Conservation (phyloP, 805 yeast genomes). For the Candida ascalaphidarum region DNA sequence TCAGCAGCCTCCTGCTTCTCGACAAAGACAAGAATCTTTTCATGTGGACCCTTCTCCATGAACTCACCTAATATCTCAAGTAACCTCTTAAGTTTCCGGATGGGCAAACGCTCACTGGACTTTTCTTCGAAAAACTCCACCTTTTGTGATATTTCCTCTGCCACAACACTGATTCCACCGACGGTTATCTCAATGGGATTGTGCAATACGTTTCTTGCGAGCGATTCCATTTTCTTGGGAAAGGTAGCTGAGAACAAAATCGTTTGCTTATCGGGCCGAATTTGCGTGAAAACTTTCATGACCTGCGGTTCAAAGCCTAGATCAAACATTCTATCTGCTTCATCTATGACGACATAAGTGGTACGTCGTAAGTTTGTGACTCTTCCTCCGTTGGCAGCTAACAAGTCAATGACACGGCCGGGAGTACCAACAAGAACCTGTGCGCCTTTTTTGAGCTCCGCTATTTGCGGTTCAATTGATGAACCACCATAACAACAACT, state of each 20-base stretch:
- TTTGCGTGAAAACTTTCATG: slow-evolving; percentile 62
- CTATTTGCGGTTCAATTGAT: slow-evolving; percentile 72
- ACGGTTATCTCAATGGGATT: slow-evolving; percentile 71
- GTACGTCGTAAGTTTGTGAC: slow-evolving; percentile 59
- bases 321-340: slow-evolving; percentile 95
- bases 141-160: slow-evolving; percentile 67
- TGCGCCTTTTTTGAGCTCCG: slow-evolving; percentile 66
- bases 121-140: slow-evolving; percentile 47
- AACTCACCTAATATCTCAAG: slow-evolving; percentile 47
- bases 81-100: slow-evolving; percentile 44
- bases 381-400: slow-evolving; percentile 77
- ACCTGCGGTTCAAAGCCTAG: slow-evolving; percentile 97
- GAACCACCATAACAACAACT: slow-evolving; percentile 91
- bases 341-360: slow-evolving; percentile 84
- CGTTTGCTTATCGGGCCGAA: slow-evolving; percentile 82
- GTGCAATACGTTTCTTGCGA: slow-evolving; percentile 58
- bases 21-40: slow-evolving; percentile 71
- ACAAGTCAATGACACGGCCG: slow-evolving; percentile 83
- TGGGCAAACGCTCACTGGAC: slow-evolving; percentile 3
- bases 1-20: slow-evolving; percentile 90
- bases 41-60: slow-evolving; percentile 17
- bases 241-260: slow-evolving; percentile 93
- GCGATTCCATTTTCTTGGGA: slow-evolving; percentile 66
- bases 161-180: slow-evolving; percentile 75
- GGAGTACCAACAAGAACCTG: slow-evolving; percentile 90